Base-by-base conservation (phyloP, 129 eudicot species). In the Kitagawia praeruptora region DNA sequence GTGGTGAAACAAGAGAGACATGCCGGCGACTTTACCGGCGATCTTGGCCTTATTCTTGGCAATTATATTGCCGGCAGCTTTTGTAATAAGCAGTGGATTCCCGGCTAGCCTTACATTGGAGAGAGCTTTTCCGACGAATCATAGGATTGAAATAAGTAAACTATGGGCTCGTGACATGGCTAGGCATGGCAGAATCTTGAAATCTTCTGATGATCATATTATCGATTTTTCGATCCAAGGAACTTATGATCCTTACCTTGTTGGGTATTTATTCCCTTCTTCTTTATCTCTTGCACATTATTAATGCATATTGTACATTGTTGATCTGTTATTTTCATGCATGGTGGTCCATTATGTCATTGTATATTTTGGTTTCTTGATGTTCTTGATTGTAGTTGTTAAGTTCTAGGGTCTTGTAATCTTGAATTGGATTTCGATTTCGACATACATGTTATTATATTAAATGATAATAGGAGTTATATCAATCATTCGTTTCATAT, bases 171-270 rank as follows among this genome's bases (percentile, higher is more conserved):
- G 82, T 31, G 97, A 95, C 83, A 83, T 89, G 66, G 80, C 83
- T 23, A 69, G 98, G 78, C 98, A 95, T 81, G 89, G 90, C 40
- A 84, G 94, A 58, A 70, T 92, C 74, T 86, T 95, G 90, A 96
- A 94, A 89, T 78, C 85, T 77, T 79, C 80, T n/a, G 87, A 75
- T 45, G 94, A 93, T 61, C 69, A 10, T 14, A 89, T 92, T 44
- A 89, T 87, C 75, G 94, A 95, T 86, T 90, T 95, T 79, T 87
- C 92, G 21, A 93, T 95, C 67, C 82, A 87, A 79, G 98, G 98
- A 38, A 92, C 97, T 73, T 95, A 82, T 79, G 92, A 92, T 82
- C 98, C 98, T 34, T 90, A 81, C 82, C 86, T 87, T 78, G 97
- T 90, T 86, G 98, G 98, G 98, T 95, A 87, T 46, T 74, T 82